Evolutionary conservation across 768 basidiomycete genomes (phyloP).

Genomic region (Tylopilus sp.): DNA sequence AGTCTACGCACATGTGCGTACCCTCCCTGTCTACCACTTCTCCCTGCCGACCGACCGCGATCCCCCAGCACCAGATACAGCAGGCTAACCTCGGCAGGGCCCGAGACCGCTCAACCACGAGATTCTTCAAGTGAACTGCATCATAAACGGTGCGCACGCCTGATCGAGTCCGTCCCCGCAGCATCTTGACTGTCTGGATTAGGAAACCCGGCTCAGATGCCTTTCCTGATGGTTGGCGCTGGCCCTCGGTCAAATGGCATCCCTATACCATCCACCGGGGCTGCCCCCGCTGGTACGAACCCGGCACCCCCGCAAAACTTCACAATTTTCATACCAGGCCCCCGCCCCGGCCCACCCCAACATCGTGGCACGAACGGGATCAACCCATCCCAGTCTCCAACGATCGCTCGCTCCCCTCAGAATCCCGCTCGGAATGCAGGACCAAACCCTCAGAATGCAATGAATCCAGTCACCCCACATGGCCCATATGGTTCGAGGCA

Average conservation of each 20-base stretch:
- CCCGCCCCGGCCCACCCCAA: conserved; percentile 32
- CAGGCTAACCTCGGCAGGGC: conserved; percentile 32
- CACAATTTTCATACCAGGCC: conserved; percentile 34
- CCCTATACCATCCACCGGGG: conserved; percentile 27
- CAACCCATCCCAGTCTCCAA: conserved; percentile 60
- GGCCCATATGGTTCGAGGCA: conserved; percentile 43
- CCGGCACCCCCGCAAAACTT: conserved; percentile 32
- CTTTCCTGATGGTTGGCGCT: conserved; percentile 27
- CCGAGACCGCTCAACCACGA: conserved; percentile 25
- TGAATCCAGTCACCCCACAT: conserved; percentile 55
- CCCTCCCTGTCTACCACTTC: not conserved
- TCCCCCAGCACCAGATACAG: conserved; percentile 38
- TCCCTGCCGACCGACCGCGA: conserved; percentile 13
- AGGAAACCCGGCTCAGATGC: conserved; percentile 26
- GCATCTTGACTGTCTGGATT: conserved; percentile 25
- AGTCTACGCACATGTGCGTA: conserved; percentile 63
- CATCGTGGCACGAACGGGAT: conserved; percentile 47
- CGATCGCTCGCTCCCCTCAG: conserved; percentile 60
- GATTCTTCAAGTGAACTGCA: conserved; percentile 25
- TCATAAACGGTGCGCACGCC: conserved; percentile 34
- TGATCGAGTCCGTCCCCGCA: conserved; percentile 13
- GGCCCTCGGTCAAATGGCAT: conserved; percentile 46
- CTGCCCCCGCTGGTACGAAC: conserved; percentile 28
- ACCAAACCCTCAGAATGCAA: conserved; percentile 34
- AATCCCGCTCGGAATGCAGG: conserved; percentile 34